Conservation (phyloP, 1,139 yeast genomes). For the Neolecta irregularis region DNA sequence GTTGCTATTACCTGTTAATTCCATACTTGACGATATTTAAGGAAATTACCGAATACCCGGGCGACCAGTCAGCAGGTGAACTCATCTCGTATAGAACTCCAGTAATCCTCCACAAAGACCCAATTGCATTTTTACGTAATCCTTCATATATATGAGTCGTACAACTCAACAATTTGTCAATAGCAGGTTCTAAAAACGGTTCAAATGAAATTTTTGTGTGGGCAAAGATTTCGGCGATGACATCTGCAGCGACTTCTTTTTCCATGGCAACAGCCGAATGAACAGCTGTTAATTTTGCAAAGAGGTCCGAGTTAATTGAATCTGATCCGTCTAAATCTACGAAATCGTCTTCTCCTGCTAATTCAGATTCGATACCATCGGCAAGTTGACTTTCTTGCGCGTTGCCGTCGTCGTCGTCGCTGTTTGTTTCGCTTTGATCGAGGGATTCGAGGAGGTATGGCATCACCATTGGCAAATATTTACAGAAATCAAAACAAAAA, state of each 20-base stretch:
- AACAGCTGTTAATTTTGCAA: slow-evolving; percentile 60
- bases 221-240: slow-evolving; percentile 72
- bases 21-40: slow-evolving; percentile 36
- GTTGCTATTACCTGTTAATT: slow-evolving; percentile 8
- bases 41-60: slow-evolving; percentile 54
- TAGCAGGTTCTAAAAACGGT: slow-evolving; percentile 59
- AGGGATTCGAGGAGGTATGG: slow-evolving; percentile 76
- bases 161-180: slow-evolving; percentile 52
- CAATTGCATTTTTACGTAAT: slow-evolving; percentile 75
- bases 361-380: slow-evolving; percentile 17
- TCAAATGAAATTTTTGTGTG: slow-evolving; percentile 73
- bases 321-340: slow-evolving; percentile 23
- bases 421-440: slow-evolving; percentile 41
- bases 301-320: slow-evolving; percentile 23
- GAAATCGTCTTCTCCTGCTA: slow-evolving; percentile 19
- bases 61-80: slow-evolving; percentile 39
- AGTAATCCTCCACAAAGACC: slow-evolving; percentile 68
- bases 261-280: slow-evolving; percentile 93
- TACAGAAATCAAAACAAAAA: slow-evolving; percentile 77
- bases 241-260: slow-evolving; percentile 93
- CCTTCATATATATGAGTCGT: slow-evolving; percentile 72
- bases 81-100: slow-evolving; percentile 44
- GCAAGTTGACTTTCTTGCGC: slow-evolving; percentile 10
- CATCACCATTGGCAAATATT: slow-evolving; percentile 65
- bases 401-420: slow-evolving; percentile 13